A percentile compares a stretch with the other conserved stretches of the same genome.
These are phyloP conservation scores for Populus davidiana DNA, from an alignment of 345 rosid species.

Conservation along the genomic window DNA sequence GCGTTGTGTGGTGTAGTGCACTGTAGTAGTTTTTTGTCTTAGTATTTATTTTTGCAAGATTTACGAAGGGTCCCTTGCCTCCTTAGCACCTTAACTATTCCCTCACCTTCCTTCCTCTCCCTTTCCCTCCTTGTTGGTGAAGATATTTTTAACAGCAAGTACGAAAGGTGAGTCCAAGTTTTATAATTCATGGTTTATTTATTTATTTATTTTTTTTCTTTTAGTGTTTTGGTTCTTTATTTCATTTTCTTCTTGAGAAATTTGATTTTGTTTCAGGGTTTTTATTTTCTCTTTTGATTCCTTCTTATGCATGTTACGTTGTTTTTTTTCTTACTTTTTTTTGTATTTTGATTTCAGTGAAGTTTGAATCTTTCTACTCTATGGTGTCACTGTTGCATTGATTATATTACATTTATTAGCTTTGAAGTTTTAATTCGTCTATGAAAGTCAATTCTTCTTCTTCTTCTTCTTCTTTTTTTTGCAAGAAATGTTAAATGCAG, in stretches of 20 bases:
- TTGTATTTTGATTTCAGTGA: slow-evolving; percentile 2
- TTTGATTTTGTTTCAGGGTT: slow-evolving; percentile 3
- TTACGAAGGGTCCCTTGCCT: not conserved
- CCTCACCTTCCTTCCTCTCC: not conserved
- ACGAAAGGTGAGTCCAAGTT: slow-evolving; percentile 1
- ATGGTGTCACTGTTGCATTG: slow-evolving; percentile 49
- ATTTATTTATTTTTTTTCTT: not conserved
- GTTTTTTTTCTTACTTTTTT: not conserved
- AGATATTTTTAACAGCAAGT: not conserved
- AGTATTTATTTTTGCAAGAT: not conserved
- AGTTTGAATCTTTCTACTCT: slow-evolving; percentile 18
- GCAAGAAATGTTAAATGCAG: slow-evolving; percentile 1
- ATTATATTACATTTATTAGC: not conserved
- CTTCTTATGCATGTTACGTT: not conserved
- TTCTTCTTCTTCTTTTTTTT: not conserved
- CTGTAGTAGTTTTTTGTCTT: not conserved
- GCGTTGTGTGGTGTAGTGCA: not conserved
- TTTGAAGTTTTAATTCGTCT: not conserved
- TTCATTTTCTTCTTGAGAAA: not conserved
- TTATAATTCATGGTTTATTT: not conserved
- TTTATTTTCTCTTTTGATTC: not conserved
- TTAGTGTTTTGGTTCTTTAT: not conserved
- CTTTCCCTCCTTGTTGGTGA: not conserved
- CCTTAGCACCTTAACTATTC: not conserved
- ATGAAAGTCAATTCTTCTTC: not conserved